phyloP scores from a whole-genome alignment of 2,329 filamentous ascomycete genomes.

The Dactylellina sp. region DNA sequence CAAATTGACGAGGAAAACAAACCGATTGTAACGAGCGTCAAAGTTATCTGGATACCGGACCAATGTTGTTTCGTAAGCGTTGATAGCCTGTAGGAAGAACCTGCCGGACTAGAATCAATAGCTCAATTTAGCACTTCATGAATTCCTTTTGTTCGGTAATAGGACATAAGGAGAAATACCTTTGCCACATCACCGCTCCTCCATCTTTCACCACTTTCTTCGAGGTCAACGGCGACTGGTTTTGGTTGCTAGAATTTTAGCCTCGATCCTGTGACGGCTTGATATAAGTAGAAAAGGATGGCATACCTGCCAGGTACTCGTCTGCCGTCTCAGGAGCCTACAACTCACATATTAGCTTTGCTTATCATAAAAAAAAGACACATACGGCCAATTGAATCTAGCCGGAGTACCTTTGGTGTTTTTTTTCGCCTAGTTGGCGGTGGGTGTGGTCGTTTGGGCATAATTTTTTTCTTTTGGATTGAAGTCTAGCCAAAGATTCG shows the following conservation, averaged over 20 bases:
- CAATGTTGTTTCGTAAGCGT: conserved; percentile 57
- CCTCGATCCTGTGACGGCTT: neutral
- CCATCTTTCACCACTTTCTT: conserved; percentile 61
- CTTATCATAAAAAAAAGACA: neutral
- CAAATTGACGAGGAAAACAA: too few relatives aligned
- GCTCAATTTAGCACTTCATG: neutral
- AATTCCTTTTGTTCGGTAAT: neutral
- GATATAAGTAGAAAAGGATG: neutral
- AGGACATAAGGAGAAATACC: conserved; percentile 31
- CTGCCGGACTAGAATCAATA: conserved; percentile 55
- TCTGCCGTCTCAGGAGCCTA: conserved; percentile 51
- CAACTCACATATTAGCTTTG: conserved; percentile 9
- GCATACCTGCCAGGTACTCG: conserved; percentile 46
- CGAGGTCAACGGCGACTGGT: conserved; percentile 58
- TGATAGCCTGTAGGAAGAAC: conserved; percentile 60
- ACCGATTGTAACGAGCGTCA: conserved; percentile 60
- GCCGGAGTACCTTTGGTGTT: conserved; percentile 36
- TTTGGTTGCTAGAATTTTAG: neutral
- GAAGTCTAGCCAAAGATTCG: conserved; percentile 25
- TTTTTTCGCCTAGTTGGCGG: conserved; percentile 46
- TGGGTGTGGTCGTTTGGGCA: conserved; percentile 52
- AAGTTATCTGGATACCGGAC: conserved; percentile 55
- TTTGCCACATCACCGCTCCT: conserved; percentile 59
- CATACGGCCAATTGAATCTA: conserved; percentile 3
- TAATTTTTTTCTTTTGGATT: conserved; percentile 9